Evolutionary conservation across 2,329 filamentous ascomycete genomes (phyloP).

Genomic region (Lachnellula occidentalis): DNA sequence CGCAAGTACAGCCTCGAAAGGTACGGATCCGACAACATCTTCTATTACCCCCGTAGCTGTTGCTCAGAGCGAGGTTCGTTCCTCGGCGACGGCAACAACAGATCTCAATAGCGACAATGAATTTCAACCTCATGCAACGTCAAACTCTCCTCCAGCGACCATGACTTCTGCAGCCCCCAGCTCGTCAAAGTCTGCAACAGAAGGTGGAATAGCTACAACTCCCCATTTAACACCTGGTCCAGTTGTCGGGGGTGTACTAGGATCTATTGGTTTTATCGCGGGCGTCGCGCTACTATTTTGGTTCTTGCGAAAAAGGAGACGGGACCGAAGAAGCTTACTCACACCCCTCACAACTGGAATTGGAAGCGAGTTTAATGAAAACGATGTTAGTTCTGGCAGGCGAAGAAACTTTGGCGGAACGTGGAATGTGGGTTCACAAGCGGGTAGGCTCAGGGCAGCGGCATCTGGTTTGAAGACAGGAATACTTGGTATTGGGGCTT

Average conservation of each 20-base stretch:
- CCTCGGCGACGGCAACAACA: slow-evolving; percentile 13
- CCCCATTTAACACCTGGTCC: slow-evolving; percentile 16
- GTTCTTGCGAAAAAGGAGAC: slow-evolving; percentile 22
- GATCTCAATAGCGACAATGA: slow-evolving; percentile 6
- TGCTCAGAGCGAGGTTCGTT: slow-evolving; percentile 21
- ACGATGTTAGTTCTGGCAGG: slow-evolving; percentile 18
- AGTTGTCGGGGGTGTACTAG: slow-evolving; percentile 28
- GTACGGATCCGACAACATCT: slow-evolving; percentile 22
- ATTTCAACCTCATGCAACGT: slow-evolving; percentile 11
- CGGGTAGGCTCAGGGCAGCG: slow-evolving; percentile 11
- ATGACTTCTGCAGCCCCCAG: slow-evolving; percentile 10
- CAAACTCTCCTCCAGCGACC: slow-evolving; percentile 13
- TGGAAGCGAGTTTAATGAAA: slow-evolving; percentile 22
- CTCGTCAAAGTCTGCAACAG: slow-evolving; percentile 13
- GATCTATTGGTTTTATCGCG: slow-evolving; percentile 24
- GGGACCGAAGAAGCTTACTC: slow-evolving; percentile 19
- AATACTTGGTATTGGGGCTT: slow-evolving; percentile 21
- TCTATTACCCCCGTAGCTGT: slow-evolving; percentile 21
- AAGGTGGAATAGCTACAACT: slow-evolving; percentile 19
- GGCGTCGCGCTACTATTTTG: slow-evolving; percentile 25
- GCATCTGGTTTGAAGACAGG: slow-evolving; percentile 18
- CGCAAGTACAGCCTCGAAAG: slow-evolving; percentile 21
- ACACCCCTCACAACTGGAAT: slow-evolving; percentile 23
- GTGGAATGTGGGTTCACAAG: slow-evolving; percentile 15
- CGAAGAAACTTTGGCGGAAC: slow-evolving; percentile 15